Base-by-base conservation (phyloP, 495 filamentous ascomycete species). In the Penicillium soppii region DNA sequence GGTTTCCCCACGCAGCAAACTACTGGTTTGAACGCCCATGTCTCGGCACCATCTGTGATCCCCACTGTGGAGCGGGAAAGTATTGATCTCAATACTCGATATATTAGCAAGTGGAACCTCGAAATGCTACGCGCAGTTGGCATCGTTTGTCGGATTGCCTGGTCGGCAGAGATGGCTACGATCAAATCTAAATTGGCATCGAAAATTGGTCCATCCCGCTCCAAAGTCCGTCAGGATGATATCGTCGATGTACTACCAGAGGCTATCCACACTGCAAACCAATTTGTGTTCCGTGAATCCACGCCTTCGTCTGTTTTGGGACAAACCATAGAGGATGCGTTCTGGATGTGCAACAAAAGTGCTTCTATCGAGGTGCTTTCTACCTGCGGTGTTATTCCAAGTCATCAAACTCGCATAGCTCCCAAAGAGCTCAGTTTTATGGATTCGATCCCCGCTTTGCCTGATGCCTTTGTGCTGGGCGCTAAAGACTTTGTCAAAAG, bases 21-120 rank as follows among this genome's bases (percentile, higher is more conserved):
- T 1, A 99, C 95, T 3, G 91, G 91, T 21, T 84, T 92, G 10
- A 88, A 91, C 26, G 89, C 91, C 58, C 95, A 99, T 70, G 87
- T 99, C n/a, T 96, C 91, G n/a, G 95, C 95, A 1, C 92, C 92
- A 6, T 96, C 92, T 13, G 86, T 97, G 32, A 97, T 99, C 54
- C 95, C 95, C 3, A 99, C 95, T 0, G 95, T 97, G n/a, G 95
- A 99, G 72, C 83, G 95, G 47, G 95, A 99, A 67, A 91, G 87
- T 43, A 95, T 97, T 37, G 95, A 99, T 63, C 77, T 99, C 44
- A 97, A 97, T 69, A 94, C 95, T 36, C 85, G 91, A 40, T 91
- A 87, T 73, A 91, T 99, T 17, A 86, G 89, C 35, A 88, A 84
- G 25, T 99, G 95, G 95, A 99, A 99, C 63, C 71, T 86, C n/a